Base-by-base conservation (phyloP, 768 basidiomycete species). In the Boletus barrowsii region DNA sequence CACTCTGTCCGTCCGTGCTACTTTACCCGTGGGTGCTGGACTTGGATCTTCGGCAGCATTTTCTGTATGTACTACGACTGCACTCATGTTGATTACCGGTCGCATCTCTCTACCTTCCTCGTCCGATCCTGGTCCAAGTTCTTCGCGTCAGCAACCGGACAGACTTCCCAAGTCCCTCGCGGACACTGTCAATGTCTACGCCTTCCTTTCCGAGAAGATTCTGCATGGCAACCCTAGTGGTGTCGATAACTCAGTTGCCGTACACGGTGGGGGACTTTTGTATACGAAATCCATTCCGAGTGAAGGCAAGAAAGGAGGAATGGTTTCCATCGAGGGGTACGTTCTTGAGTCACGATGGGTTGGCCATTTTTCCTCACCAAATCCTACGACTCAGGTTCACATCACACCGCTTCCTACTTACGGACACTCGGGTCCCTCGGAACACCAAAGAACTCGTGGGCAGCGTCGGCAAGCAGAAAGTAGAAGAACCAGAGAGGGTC, bases 191-290 rank as follows among this genome's bases (percentile, higher is more conserved):
- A 98, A 99, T 71, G 78, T 79, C 44, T 98, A 93, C 86, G 93
- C 97, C 18, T 98, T 97, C 72, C 76, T 98, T 48, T 81, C 88
- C 11, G 97, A 99, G 75, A 98, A 98, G 72, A 88, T 99, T 40
- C 74, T 98, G 47, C 97, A 99, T 68, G 97, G 97, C 1, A 98
- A 90, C 64, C 97, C 97, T 3, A 96, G 93, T 62, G 97, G 97
- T 10, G 90, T 99, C 22, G 97, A 99, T 69, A 98, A 99, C 70
- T 90, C 94, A 18, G 92, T 98, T 35, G 81, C 90, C 15, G 89
- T 93, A 1, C 90, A 87, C 65, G 97, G 97, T 18, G 96, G 96
- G 45, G 97, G 93, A 26, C 76, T 98, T 60, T 83, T 87, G 18
- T 99, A 96, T 73, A 90, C 88, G 17, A 83, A 90, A 52, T 76